Conservation (phyloP, 768 basidiomycete genomes). For the Heimioporus sp. region DNA sequence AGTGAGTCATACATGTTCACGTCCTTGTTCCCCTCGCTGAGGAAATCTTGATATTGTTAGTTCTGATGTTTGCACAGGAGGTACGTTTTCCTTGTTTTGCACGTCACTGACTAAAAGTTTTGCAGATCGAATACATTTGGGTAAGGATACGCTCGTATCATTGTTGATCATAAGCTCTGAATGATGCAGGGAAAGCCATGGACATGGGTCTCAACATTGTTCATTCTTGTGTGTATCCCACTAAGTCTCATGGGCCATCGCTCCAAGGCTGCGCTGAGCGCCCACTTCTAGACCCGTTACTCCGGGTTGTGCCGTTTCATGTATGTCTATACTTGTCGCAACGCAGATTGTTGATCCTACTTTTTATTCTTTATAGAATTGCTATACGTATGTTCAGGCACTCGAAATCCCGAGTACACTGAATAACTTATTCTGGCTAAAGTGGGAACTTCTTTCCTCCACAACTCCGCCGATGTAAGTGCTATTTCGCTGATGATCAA, state of each 20-base stretch:
- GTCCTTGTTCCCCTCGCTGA: background rate
- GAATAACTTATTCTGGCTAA: background rate
- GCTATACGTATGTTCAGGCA: background rate
- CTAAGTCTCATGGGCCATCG: too few species aligned
- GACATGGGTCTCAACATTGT: background rate
- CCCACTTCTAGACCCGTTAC: background rate
- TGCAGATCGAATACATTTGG: background rate
- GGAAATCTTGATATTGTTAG: background rate
- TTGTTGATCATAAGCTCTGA: background rate
- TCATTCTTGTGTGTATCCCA: background rate
- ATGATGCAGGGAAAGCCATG: background rate
- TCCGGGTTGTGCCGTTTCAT: background rate
- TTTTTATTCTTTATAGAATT: background rate
- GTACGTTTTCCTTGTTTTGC: background rate
- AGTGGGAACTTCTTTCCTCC: background rate
- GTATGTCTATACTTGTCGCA: background rate
- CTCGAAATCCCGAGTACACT: background rate
- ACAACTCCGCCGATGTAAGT: background rate
- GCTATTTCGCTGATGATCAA: background rate
- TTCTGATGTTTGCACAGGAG: background rate
- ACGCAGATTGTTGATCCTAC: background rate
- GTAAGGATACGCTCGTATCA: background rate
- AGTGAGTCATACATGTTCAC: background rate
- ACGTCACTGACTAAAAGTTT: background rate
- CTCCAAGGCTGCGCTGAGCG: background rate